Conservation (phyloP, 352 stramenopile species). For the Thraustochytrium sp. region DNA sequence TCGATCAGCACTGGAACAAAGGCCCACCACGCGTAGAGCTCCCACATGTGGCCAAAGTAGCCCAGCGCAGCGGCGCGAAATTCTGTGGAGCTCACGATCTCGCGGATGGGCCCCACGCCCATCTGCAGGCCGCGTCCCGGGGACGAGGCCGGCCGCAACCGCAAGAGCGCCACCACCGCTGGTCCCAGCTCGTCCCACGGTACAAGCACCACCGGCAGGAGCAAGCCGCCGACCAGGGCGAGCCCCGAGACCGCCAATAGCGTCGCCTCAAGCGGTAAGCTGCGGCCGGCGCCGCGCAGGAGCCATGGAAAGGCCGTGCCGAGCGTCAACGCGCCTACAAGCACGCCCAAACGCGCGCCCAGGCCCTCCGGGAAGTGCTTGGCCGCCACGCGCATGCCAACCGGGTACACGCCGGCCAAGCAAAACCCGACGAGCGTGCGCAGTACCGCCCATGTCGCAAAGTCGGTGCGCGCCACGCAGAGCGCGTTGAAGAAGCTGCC, state of each 20-base stretch:
- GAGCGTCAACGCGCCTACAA: conserved; percentile 49
- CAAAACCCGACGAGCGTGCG: conserved; percentile 46
- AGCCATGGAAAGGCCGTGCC: conserved; percentile 50
- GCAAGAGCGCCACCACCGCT: not conserved
- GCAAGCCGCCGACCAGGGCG: not conserved
- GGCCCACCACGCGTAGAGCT: conserved; percentile 52
- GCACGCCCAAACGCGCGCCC: conserved; percentile 45
- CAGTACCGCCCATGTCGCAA: conserved; percentile 43
- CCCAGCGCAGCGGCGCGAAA: conserved; percentile 44
- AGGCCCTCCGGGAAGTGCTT: conserved; percentile 48
- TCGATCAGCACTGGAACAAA: conserved; percentile 44
- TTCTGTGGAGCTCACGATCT: not conserved
- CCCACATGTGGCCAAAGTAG: conserved; percentile 53
- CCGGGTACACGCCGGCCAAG: conserved; percentile 50
- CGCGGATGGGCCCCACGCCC: not conserved
- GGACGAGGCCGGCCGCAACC: not conserved
- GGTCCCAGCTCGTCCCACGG: not conserved
- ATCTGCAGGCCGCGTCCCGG: not conserved
- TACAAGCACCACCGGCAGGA: not conserved
- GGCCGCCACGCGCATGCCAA: conserved; percentile 51
- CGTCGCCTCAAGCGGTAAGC: not conserved
- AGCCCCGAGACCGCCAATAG: not conserved
- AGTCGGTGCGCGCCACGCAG: not conserved
- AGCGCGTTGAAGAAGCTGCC: conserved; percentile 49
- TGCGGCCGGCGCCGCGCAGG: conserved; percentile 2